Conservation (phyloP, 345 rosid species). For the Corchorus capsularis region DNA sequence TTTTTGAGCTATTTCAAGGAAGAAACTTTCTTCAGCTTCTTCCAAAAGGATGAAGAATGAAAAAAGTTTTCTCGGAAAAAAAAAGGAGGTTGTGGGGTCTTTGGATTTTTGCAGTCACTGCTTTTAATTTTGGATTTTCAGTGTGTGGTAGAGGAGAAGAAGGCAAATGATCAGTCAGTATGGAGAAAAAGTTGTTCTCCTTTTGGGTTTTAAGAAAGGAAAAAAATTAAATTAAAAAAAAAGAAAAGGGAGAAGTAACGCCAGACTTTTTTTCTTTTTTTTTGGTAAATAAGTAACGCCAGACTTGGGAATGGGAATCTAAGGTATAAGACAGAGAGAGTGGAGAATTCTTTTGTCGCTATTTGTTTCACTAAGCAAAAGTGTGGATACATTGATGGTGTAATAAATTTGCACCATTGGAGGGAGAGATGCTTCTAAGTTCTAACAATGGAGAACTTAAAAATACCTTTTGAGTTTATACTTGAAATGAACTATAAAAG, state of each 20-base stretch:
- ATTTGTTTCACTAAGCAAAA: background rate
- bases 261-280: too few species aligned
- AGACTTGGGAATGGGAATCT: slow-evolving; percentile 14
- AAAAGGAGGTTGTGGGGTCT: slow-evolving; percentile 15
- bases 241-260: background rate
- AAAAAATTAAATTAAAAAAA: background rate
- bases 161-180: background rate
- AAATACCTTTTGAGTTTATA: background rate
- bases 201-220: background rate
- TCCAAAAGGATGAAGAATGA: slow-evolving; percentile 5
- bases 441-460: background rate
- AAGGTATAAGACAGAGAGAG: background rate
- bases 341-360: background rate
- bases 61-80: slow-evolving; percentile 7
- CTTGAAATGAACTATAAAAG: too few species aligned
- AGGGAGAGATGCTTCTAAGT: background rate
- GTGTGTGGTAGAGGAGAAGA: slow-evolving; percentile 35
- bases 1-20: background rate
- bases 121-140: slow-evolving; percentile 25
- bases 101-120: slow-evolving; percentile 8
- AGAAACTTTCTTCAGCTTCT: background rate
- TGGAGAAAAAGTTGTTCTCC: background rate
- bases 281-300: slow-evolving; percentile 6
- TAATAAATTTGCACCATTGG: slow-evolving; percentile 4
- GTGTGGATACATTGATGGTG: background rate